Percentiles rank a stretch among this genome's conserved stretches.
These are phyloP conservation scores for Ceratocystis colombiana DNA, from an alignment of 2,329 filamentous ascomycete genomes.

Conservation along the genomic window DNA sequence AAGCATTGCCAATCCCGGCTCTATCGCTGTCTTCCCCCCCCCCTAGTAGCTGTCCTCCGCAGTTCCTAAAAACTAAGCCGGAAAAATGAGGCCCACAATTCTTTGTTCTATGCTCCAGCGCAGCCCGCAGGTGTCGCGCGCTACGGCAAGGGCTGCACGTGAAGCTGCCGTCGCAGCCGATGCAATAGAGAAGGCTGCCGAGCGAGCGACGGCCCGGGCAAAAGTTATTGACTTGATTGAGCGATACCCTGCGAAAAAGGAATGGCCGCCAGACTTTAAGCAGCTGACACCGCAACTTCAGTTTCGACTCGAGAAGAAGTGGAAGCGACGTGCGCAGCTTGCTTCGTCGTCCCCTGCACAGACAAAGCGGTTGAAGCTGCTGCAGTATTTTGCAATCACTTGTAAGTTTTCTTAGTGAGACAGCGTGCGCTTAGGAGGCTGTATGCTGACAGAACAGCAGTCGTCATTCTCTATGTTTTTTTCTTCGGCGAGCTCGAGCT, in stretches of 20 bases:
- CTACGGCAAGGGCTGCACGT: slow-evolving; percentile 21
- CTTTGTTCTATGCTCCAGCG: slow-evolving; percentile 8
- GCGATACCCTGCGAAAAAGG: slow-evolving; percentile 56
- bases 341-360: slow-evolving; percentile 53
- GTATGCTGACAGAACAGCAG: slow-evolving; percentile 27
- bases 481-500: slow-evolving; percentile 40
- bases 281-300: slow-evolving; percentile 61
- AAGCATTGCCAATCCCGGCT: background rate
- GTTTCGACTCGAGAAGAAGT: slow-evolving; percentile 68
- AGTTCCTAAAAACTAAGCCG: background rate
- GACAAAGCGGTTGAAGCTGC: slow-evolving; percentile 54
- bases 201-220: slow-evolving; percentile 12
- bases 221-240: slow-evolving; percentile 36
- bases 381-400: slow-evolving; percentile 50
- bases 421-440: background rate
- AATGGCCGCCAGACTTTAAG: slow-evolving; percentile 69
- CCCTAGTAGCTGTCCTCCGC: background rate
- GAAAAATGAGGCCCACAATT: slow-evolving; percentile 5
- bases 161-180: slow-evolving; percentile 12
- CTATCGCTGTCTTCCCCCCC: background rate
- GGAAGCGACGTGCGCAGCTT: slow-evolving; percentile 57
- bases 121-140: slow-evolving; percentile 28
- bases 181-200: slow-evolving; percentile 18
- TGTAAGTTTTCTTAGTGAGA: slow-evolving; percentile 36
- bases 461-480: slow-evolving; percentile 34